Base-by-base conservation (phyloP, 208 protist species). In the Leptomonas pyrrhocoris region DNA sequence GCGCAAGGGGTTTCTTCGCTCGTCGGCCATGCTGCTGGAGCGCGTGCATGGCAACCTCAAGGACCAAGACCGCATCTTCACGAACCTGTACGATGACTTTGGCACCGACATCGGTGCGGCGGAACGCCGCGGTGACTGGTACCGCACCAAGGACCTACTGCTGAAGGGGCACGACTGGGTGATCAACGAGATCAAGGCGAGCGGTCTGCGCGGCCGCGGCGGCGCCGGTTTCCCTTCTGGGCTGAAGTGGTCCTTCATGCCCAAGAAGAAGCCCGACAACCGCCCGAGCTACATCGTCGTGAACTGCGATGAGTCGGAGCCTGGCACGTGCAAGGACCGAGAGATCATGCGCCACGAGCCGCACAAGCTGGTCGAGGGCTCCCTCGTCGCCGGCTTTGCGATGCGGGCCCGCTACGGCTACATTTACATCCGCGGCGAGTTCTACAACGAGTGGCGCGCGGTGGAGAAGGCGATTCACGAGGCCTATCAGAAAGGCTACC, bases 361-460 rank as follows among this genome's bases (percentile, higher is more conserved):
- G 54, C 98, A 99, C 83, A 99, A 99, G 85, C 86, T 99, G 0
- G 93, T 99, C 18, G 98, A 99, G 79, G 98, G 98, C 28, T 93
- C 96, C 55, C 86, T 99, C n/a, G 71, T 99, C 23, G 98, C 98
- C 31, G 98, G 97, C 56, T 96, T 97, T 60, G 95, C 97, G 46
- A 99, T 99, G 98, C 86, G 96, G 55, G 98, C 98, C 12, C 84
- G 85, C 46, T 98, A 93, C 64, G 92, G 98, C 6, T 99, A 99
- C 88, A 99, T 99, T 79, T 99, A 99, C 90, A 97, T 99, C 72
- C 95, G 98, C 68, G 98, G 98, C 27, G 98, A 99, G 87, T 99
- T 99, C 79, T 97, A 98, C 74, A 94, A 98, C 80, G 98, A 99
- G 89, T 86, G 85, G 49, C 79, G 79, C 36, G 74, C 89, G 25